Evolutionary conservation across 768 basidiomycete species (phyloP), one percentile per base, ranked within the genome.

Genomic region (Podaxis mareebaensis): DNA sequence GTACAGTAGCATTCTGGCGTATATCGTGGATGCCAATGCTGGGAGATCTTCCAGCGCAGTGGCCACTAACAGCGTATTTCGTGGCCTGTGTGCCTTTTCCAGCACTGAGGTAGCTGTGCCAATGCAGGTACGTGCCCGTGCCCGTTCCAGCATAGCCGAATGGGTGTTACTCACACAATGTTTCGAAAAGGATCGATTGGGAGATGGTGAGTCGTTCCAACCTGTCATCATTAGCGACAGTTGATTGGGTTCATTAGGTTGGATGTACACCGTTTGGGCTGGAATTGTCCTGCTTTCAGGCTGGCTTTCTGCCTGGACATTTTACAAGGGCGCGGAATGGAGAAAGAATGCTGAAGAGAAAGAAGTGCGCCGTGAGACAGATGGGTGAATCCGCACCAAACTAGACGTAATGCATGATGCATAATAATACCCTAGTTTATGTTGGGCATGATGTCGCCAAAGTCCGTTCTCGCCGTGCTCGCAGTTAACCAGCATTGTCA

Each of bases 211-310:
- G 73, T 8, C 13, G 22, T 8, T 6, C 13, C 8, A 13, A 13
- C 28, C 24, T 38, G 8, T 12, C 26, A 3, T 8, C 11, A 30
- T n/a, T 40, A 54, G n/a, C 30, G 15, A 1, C 12, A 4, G 20
- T 26, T 55, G 53, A 61, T 15, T 28, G 13, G 22, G 8, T 55
- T 60, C 63, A 17, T 3, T 63, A 82, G 81, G 82, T 13, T 82
- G 92, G 72, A 78, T 90, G 63, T 95, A 92, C 71, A 88, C 90
- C 1, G 79, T 91, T 1, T 90, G 79, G 77, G 75, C 76, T 4
- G 75, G 68, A 8, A 46, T 94, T 0, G 68, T 91, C 67, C 65
- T 83, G 2, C 52, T 86, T 38, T 81, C 79, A 44, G 86, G 85
- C 40, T 64, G 80, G 3, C 77, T 90, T n/a, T 78, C 90, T 28